Evolutionary conservation across 1,139 yeast genomes (phyloP), one percentile per base, ranked within the genome.

Genomic region (Nakaseomyces nivariensis): DNA sequence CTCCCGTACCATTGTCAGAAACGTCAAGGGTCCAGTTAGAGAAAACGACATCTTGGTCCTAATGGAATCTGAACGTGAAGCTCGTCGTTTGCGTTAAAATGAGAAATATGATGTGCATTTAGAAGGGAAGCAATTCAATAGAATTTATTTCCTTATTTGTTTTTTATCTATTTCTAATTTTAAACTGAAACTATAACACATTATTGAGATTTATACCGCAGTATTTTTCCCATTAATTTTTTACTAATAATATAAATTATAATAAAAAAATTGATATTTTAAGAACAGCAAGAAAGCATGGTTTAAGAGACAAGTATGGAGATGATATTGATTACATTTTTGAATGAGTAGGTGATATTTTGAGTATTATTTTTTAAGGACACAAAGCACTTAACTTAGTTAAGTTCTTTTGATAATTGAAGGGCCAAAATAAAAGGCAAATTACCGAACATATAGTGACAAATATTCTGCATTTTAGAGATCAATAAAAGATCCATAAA

Each of bases 1-100:
- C 70, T 79, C 96, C 75, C 89, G 97, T 84, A 86, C 96, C 72
- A 90, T 92, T 72, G 97, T 92, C 81, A 89, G 98, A 85, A 92
- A 92, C 83, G 98, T 92, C 76, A 92, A 84, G 66, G 98, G 98
- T 71, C 97, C 98, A 76, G 97, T 90, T 74, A 88, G 97, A 80
- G 97, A 90, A 79, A 88, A 90, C 78, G 98, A 92, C 76, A 88
- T 92, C 77, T 85, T 92, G 75, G 92, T 96, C 76, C 83, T 92
- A 75, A 92, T 92, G 96, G 97, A 92, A 81, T 92, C 97, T 67
- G 97, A 92, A 82, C 92, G 97, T 84, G 97, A 92, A 82, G 98
- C 97, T 59, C 70, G 75, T 66, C 76, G 81, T 72, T 71, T 76
- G 68, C 77, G 81, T 74, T 76, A 75, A 72, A 54, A 25, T 10